Evolutionary conservation across 2,329 filamentous ascomycete species (phyloP), one percentile per base, ranked within the genome.

Genomic region (Paraphaeosphaeria minitans): DNA sequence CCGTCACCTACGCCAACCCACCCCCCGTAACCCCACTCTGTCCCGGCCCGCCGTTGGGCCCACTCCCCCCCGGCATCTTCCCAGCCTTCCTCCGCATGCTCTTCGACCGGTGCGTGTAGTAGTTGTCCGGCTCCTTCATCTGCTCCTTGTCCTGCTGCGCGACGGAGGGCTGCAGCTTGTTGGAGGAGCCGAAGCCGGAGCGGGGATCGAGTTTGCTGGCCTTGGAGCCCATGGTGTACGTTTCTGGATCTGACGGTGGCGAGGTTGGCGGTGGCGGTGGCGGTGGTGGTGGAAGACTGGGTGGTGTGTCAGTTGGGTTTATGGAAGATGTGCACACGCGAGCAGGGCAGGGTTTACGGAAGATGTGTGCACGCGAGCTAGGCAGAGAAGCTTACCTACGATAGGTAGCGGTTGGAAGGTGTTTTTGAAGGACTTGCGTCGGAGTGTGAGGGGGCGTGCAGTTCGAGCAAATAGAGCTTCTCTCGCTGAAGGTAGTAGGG

Each of bases 91-190:
- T 56, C 7, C 72, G 59, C 70, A 73, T 72, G 27, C 67, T 72
- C 64, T 74, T 74, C 37, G 71, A 74, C 2, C 73, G 66, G 37
- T 68, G 66, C 39, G 67, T 59, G 60, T 75, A 75, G 61, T 75
- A 75, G 39, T 74, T 74, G 13, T 57, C 49, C 2, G 73, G 73
- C 42, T 75, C 73, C 58, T 72, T 70, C 72, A 75, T 73, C 50
- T 75, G 65, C n/a, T 59, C 72, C 41, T 74, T 75, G 49, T 75
- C 73, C 16, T 63, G 59, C 42, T 66, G 68, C 4, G 67, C 55
- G 22, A 57, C 55, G n/a, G 63, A 64, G 8, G 67, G 65, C 55
- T 72, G 67, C n/a, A 71, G 58, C 52, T 70, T 70, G 59, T 65
- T 67, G 22, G 60, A 60, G 9, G 61, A 39, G 5, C 37, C 4